Conservation (phyloP, 2,329 filamentous ascomycete genomes). For the Gnomoniopsis sp. region DNA sequence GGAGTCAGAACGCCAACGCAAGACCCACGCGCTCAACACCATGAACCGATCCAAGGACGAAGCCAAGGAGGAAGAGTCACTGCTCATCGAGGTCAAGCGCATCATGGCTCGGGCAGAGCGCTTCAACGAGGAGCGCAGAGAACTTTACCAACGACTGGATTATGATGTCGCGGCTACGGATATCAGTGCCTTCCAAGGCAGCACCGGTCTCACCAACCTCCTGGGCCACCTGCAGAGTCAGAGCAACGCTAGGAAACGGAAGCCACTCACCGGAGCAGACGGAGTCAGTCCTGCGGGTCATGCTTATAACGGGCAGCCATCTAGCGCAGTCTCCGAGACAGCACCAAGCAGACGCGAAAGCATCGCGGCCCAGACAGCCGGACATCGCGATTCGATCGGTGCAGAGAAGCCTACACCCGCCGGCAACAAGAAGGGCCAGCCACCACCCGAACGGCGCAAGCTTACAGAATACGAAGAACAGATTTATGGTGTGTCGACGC, state of each 20-base stretch:
- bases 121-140: slow-evolving; percentile 82
- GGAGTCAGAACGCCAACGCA: slow-evolving; percentile 72
- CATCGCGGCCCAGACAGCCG: slow-evolving; percentile 41
- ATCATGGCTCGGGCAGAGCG: slow-evolving; percentile 84
- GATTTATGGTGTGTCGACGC: slow-evolving; percentile 78
- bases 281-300: slow-evolving; percentile 44
- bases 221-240: slow-evolving; percentile 61
- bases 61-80: slow-evolving; percentile 84
- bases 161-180: slow-evolving; percentile 67
- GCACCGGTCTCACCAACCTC: slow-evolving; percentile 12
- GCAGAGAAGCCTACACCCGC: slow-evolving; percentile 35
- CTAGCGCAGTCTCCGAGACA: slow-evolving; percentile 35
- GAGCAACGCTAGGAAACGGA: slow-evolving; percentile 90
- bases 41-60: slow-evolving; percentile 81
- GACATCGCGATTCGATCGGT: slow-evolving; percentile 43
- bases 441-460: slow-evolving; percentile 58
- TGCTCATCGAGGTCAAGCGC: slow-evolving; percentile 86
- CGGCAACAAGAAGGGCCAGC: slow-evolving; percentile 50
- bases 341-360: slow-evolving; percentile 48
- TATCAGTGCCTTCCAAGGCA: slow-evolving; percentile 45
- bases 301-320: slow-evolving; percentile 28
- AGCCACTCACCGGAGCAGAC: slow-evolving; percentile 62
- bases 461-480: slow-evolving; percentile 73
- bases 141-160: slow-evolving; percentile 83
- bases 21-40: slow-evolving; percentile 77